Evolutionary conservation across 768 basidiomycete genomes (phyloP), one percentile per base, ranked within the genome.

Genomic region (Leucogyrophana mollusca): DNA sequence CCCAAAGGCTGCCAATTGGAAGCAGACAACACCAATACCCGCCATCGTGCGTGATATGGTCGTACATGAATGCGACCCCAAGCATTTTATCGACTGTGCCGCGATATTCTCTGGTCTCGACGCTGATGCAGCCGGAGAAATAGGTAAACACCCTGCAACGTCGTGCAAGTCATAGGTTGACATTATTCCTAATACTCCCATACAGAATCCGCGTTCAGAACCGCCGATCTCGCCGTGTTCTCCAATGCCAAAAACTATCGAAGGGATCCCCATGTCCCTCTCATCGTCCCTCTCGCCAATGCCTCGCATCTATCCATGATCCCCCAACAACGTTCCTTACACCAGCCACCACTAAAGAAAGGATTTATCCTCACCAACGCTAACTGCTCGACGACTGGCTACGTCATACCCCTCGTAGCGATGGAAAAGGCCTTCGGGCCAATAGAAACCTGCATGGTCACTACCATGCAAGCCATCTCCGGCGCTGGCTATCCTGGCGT

Each of bases 301-400:
- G 75, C 90, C 1, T 73, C 73, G 3, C 96, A 99, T 64, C 70
- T 97, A 22, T 71, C 80, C 54, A 89, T 98, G 55, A 74, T 99
- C 58, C 74, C 79, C 0, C 87, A 93, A 58, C 96, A 99, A 67
- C 90, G 74, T 42, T 56, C 80, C 2, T 70, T 79, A 13, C 85
- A 89, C 54, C 67, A 73, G 2, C 87, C 82, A 16, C 81, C 80
- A 0, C 77, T 87, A 25, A 79, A 77, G 59, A 83, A 80, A 54
- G 96, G 96, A 3, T 98, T 92, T 74, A 94, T 99, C 65, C 86
- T 99, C 51, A 94, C 94, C 47, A 99, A 99, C 65, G 96, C 96
- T 55, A 99, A 98, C 71, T 98, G 96, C 71, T 87, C 91, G 18
- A 97, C 96, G 3, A 99, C 96, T 1, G 94, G 89, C 34, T 77